Conservation (phyloP, 1,284 basidiomycete species). For the Ustilago shanxiensis region DNA sequence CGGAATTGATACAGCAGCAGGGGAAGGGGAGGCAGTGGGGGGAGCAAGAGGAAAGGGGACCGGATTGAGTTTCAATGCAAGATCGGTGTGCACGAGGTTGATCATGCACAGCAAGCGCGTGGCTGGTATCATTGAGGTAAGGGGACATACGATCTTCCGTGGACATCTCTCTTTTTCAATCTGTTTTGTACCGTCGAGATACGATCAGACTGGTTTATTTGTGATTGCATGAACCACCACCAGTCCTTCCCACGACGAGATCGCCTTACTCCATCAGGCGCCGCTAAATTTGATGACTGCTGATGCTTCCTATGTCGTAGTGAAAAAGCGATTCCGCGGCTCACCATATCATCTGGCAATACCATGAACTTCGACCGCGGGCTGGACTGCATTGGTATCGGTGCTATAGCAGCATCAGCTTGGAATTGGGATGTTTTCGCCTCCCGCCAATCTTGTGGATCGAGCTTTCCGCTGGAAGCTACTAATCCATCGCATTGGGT, state of each 20-base stretch:
- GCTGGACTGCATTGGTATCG: not conserved
- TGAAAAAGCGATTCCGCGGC: not conserved
- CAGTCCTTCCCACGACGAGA: not conserved
- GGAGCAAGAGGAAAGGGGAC: no score
- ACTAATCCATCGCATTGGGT: not conserved
- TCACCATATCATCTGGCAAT: not conserved
- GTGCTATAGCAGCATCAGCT: not conserved
- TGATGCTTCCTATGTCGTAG: not conserved
- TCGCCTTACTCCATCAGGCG: not conserved
- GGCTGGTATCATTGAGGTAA: not conserved
- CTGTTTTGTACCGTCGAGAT: not conserved
- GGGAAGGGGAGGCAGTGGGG: not conserved
- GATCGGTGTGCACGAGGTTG: not conserved
- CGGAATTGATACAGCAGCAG: not conserved
- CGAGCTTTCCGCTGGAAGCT: not conserved
- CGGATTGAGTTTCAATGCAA: not conserved
- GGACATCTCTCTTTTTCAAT: not conserved
- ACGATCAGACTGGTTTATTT: not conserved
- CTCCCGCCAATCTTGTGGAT: not conserved
- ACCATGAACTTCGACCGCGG: not conserved
- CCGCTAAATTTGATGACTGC: not conserved
- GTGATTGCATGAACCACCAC: not conserved
- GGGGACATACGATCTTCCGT: not conserved
- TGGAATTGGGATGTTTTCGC: not conserved
- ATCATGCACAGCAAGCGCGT: not conserved